Evolutionary conservation across 2,329 filamentous ascomycete species (phyloP), one percentile per base, ranked within the genome.

Genomic region (Pseudonectria buxi): DNA sequence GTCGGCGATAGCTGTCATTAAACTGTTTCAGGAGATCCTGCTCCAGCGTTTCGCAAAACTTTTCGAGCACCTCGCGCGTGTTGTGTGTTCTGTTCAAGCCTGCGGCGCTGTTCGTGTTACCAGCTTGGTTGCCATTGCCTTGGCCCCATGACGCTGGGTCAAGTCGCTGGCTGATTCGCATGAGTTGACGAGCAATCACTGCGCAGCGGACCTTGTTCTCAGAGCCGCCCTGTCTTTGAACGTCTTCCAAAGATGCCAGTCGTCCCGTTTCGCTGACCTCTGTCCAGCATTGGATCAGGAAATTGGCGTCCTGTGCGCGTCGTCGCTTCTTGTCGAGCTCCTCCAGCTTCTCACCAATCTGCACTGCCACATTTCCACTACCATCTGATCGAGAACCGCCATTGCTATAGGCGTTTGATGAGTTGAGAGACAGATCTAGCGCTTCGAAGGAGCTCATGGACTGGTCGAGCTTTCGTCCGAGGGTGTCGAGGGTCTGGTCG

Each of bases 11-110:
- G 67, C 90, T 95, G 56, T 94, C 87, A 68, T 98, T 94, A 63
- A 98, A 98, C 55, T 95, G 90, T 58, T 89, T 87, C 41, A 98
- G 67, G 26, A 98, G 69, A 55, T 98, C 92, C 57, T 96, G 94
- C 62, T 98, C 92, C 39, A 98, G 65, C 1, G 86, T 89, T 59
- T 98, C 92, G 16, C 89, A 86, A 61, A 96, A 98, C 59, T 95
- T 95, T 62, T 98, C 92, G 37, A 98, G 83, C 12, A 94, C 78
- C 59, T 95, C 89, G 44, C 87, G 78, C 3, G 87, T 92, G 54
- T 90, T 78, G 53, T 77, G 67, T 9, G 59, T 67, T 45, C 69
- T 67, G 40, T 16, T 63, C 59, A 11, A 60, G 57, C 37, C 38
- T 14, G 41, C 41, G 15, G 42, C 46, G 9, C 72, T 72, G 40